Evolutionary conservation across 805 yeast genomes (phyloP).

Genomic region (Ogataea polymorpha): DNA sequence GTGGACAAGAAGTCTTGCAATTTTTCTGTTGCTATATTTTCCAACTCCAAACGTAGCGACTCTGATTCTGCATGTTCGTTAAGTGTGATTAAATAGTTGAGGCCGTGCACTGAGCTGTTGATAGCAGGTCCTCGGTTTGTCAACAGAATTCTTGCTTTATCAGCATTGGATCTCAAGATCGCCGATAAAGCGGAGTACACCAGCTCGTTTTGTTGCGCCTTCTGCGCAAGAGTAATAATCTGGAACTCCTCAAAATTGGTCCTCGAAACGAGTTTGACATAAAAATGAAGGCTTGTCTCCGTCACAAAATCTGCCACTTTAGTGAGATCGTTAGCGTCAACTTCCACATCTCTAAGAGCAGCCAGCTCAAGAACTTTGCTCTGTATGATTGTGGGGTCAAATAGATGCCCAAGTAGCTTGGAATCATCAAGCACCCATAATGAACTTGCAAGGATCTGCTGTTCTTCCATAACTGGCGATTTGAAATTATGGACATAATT

Average conservation of each 20-base stretch:
- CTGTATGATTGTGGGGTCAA: background rate
- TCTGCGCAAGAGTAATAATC: background rate
- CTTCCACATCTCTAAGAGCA: conserved; percentile 1
- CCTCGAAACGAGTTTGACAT: background rate
- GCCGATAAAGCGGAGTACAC: background rate
- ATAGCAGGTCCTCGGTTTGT: background rate
- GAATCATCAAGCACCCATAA: conserved; percentile 22
- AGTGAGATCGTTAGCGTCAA: conserved; percentile 2
- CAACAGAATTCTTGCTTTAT: background rate
- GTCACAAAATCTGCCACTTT: background rate
- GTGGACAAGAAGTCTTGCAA: conserved; percentile 1
- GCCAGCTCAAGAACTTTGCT: conserved; percentile 1
- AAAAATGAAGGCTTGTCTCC: background rate
- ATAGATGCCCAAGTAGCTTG: conserved; percentile 5
- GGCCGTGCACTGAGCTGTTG: background rate
- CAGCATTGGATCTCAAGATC: conserved; percentile 1
- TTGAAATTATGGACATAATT: background rate
- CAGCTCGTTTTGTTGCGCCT: background rate
- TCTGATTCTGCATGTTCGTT: background rate
- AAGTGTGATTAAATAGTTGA: conserved; percentile 5
- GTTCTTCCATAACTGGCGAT: background rate
- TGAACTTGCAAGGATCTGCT: conserved; percentile 13
- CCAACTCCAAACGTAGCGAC: background rate
- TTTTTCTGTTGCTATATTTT: background rate
- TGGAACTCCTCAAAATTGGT: background rate